Evolutionary conservation across 164 flowering plant genomes (phyloP).

Genomic region (Pachysandra terminalis): DNA sequence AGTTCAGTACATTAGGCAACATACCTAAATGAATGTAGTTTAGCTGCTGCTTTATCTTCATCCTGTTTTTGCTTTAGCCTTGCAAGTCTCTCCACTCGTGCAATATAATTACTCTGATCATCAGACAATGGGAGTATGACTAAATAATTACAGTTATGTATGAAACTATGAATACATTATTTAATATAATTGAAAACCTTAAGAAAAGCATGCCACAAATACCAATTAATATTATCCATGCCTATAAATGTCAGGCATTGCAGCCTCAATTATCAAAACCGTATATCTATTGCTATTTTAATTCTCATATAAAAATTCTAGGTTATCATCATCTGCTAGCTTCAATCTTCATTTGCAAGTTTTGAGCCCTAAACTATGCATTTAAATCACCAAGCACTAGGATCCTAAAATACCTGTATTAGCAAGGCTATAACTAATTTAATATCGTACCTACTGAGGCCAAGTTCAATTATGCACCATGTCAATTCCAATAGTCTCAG

Average conservation of each 20-base stretch:
- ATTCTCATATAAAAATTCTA: neutral
- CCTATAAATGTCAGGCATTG: neutral
- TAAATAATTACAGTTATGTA: neutral
- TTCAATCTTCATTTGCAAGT: too few species aligned
- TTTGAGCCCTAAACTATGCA: too few species aligned
- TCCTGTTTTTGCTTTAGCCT: slow-evolving; percentile 71
- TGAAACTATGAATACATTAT: neutral
- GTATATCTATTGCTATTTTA: too few species aligned
- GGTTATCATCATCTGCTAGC: too few species aligned
- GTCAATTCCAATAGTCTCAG: too few species aligned
- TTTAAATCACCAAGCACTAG: too few species aligned
- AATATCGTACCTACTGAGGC: too few species aligned
- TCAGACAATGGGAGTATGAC: neutral
- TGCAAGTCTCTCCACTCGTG: slow-evolving; percentile 55
- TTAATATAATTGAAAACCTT: neutral
- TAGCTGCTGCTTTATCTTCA: slow-evolving; percentile 67
- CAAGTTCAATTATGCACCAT: too few species aligned
- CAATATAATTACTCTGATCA: slow-evolving; percentile 29
- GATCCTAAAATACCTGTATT: too few species aligned
- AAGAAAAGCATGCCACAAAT: neutral
- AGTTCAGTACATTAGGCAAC: slow-evolving; percentile 13
- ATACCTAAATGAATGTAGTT: slow-evolving; percentile 72
- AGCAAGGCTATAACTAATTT: too few species aligned
- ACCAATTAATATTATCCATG: neutral
- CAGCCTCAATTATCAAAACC: too few species aligned